Conservation (phyloP, 768 basidiomycete species). For the Panaeolus papilionaceus region DNA sequence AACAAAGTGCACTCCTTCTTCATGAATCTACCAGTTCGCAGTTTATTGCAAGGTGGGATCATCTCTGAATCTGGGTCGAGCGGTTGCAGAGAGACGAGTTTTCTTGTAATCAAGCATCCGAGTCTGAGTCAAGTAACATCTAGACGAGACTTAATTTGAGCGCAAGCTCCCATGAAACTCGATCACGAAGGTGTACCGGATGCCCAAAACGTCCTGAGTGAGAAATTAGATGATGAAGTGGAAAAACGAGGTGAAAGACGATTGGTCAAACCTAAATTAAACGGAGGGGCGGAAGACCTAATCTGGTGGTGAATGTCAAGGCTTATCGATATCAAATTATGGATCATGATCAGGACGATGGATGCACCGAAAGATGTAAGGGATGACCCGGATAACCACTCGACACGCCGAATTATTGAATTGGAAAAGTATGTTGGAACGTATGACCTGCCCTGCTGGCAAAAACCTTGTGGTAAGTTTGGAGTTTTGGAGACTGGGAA, state of each 20-base stretch:
- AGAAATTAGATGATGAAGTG: background rate
- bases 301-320: background rate
- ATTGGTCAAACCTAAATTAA: background rate
- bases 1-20: background rate
- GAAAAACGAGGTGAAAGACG: no score
- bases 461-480: no score
- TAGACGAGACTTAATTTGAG: no score
- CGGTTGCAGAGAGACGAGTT: background rate
- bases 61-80: background rate
- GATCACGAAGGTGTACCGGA: background rate
- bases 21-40: background rate
- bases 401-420: background rate
- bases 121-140: no score
- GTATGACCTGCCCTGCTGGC: background rate
- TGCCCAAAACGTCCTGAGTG: background rate
- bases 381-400: no score
- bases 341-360: background rate
- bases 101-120: background rate
- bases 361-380: background rate
- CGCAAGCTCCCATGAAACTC: no score
- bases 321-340: background rate
- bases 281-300: background rate
- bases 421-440: background rate
- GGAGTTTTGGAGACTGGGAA: no score
- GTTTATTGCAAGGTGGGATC: background rate